phyloP scores from a whole-genome alignment of 2,329 filamentous ascomycete genomes.

The Monosporascus sp. region DNA sequence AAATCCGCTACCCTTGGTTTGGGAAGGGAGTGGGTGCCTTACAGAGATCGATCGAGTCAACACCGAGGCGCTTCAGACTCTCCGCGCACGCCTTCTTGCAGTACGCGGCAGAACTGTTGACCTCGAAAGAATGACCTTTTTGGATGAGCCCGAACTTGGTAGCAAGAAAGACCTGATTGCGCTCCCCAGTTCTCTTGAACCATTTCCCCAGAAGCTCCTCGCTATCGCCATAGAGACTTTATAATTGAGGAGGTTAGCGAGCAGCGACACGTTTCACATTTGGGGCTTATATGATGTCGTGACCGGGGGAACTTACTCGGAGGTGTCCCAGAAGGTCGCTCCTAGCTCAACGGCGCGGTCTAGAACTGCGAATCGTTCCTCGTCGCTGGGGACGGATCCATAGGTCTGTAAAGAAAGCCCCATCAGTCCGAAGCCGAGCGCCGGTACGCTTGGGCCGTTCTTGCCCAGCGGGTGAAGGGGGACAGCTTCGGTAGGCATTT shows the following conservation, averaged over 20 bases:
- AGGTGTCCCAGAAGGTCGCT: conserved; percentile 37
- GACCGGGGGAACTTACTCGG: conserved; percentile 19
- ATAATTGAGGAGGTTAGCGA: conserved; percentile 1
- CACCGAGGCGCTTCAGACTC: conserved; percentile 33
- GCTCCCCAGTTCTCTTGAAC: conserved; percentile 38
- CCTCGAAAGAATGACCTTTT: conserved; percentile 9
- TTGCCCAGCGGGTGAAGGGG: conserved; percentile 12
- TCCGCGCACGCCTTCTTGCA: conserved; percentile 33
- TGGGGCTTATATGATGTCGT: background rate
- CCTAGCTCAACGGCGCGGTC: conserved; percentile 39
- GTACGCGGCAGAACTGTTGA: conserved; percentile 35
- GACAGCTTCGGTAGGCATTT: conserved; percentile 9
- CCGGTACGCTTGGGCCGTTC: conserved; percentile 15
- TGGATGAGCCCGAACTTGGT: conserved; percentile 42
- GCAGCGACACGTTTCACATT: background rate
- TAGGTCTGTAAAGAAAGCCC: conserved; percentile 9
- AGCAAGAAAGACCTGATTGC: conserved; percentile 44
- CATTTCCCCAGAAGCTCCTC: conserved; percentile 44
- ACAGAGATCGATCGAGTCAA: conserved; percentile 40
- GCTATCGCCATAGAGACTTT: conserved; percentile 35
- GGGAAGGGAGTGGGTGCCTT: background rate
- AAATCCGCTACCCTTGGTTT: too few species aligned
- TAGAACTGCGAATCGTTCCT: conserved; percentile 37
- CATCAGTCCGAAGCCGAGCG: conserved; percentile 18
- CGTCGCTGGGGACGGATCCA: conserved; percentile 21